Evolutionary conservation across 345 rosid species (phyloP), one percentile per base, ranked within the genome.

Genomic region (Populus ilicifolia): DNA sequence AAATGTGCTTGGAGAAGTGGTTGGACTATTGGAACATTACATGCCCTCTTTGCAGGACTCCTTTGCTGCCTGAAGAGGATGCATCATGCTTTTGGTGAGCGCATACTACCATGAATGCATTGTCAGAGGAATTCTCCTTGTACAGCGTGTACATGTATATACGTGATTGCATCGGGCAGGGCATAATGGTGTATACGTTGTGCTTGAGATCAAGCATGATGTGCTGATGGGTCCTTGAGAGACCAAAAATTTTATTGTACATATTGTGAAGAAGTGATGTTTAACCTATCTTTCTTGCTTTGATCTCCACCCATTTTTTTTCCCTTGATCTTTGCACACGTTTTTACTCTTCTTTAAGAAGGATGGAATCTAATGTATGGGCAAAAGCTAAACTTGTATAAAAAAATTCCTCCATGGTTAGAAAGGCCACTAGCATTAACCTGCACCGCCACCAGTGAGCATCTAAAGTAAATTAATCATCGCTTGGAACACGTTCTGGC

Each of bases 1-100:
- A 87, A 75, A 77, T 79, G 68, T 92, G 97, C 81, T 72, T 92
- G 90, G 97, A 92, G 85, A 90, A 92, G 73, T 92, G 97, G 94
- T 68, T 90, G 85, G 87, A 88, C 44, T 90, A 89, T 43, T 89
- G 91, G 90, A 92, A 92, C 76, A 72, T 87, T 52, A 92, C 97
- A 16, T 92, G 97, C 76, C 97, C 97, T 46, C 81, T 86, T 67
- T 92, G 94, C 89, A 81, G 97, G 90, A 85, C 89, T 33, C 91
- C 91, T 5, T 75, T 89, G 77, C 80, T 92, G 14, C 82, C 85
- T 35, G 90, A 87, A 80, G 88, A 82, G 29, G 87, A 89, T 67
- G 67, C 83, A 74, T 74, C 84, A 54, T 85, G 80, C 87, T 79
- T 82, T 59, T 89, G 89, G 91, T 88, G 85, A 87, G 83, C 33